These are phyloP conservation scores for Cavenderia fasciculata DNA, from an alignment of 78 protist species.

Conservation along the genomic window DNA sequence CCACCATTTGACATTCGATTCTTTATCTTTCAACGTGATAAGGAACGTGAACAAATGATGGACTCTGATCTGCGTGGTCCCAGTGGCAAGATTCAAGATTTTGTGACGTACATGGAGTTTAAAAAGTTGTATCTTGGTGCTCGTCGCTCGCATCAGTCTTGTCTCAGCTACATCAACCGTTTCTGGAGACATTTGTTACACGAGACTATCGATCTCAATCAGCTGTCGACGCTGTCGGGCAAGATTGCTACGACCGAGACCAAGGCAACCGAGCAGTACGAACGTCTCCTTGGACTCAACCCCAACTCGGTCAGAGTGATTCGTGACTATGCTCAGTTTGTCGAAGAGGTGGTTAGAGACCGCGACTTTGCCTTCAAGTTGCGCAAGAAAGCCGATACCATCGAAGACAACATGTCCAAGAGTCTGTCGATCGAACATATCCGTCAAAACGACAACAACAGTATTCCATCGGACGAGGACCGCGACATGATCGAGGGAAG, in stretches of 20 bases:
- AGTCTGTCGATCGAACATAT: conserved; percentile 6
- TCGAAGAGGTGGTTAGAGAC: conserved; percentile 72
- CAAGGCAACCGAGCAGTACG: conserved; percentile 49
- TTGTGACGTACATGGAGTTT: conserved; percentile 66
- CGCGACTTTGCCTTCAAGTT: neutral
- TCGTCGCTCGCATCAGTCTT: conserved; percentile 14
- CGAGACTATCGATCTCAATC: conserved; percentile 50
- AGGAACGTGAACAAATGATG: conserved; percentile 67
- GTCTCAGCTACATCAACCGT: conserved; percentile 24
- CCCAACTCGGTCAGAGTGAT: conserved; percentile 66
- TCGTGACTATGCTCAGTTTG: conserved; percentile 57
- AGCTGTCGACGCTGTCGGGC: conserved; percentile 39
- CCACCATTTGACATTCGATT: conserved; percentile 51
- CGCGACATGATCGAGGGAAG: neutral
- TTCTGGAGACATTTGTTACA: conserved; percentile 41
- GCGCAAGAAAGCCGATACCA: conserved; percentile 40
- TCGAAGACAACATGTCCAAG: conserved; percentile 49
- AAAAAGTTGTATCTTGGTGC: conserved; percentile 68
- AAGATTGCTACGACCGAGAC: conserved; percentile 53
- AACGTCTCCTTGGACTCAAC: conserved; percentile 41
- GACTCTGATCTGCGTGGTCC: conserved; percentile 69
- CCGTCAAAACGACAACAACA: neutral
- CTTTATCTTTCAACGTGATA: conserved; percentile 57
- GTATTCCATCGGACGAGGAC: neutral
- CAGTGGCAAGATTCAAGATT: conserved; percentile 53